Evolutionary conservation across 495 filamentous ascomycete genomes (phyloP), one percentile per base, ranked within the genome.

Genomic region (Oidiodendron maius): DNA sequence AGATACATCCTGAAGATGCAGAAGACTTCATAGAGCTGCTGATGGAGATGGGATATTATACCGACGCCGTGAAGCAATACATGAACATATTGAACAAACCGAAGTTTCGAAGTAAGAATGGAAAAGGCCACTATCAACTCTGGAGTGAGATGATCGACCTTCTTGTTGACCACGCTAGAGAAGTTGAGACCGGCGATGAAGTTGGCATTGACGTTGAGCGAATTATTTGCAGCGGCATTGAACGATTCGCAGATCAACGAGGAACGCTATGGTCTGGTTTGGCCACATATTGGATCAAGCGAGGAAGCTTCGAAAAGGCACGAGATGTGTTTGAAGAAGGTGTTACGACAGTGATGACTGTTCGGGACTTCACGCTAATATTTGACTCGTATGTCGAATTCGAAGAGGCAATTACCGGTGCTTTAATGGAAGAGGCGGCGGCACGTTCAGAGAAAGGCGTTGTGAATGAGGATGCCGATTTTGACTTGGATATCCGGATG

Each of bases 91-190:
- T 99, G 54, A 89, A 97, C 70, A 93, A 97, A 58, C 82, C 86
- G 13, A 81, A 82, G 12, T 97, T 97, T 67, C 80, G 82, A 57
- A 96, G 91, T 62, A 96, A 95, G 69, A 78, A 91, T 44, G 85
- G 86, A 25, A 96, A 96, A 64, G 90, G 94, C 13, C 87, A 90
- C 53, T 97, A 96, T 62, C 89, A 97, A 64, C 71, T 97, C 35
- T 97, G 94, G 94, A 93, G 85, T 44, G 94, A 97, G 65, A 93
- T 97, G 86, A 85, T 96, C n/a, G 91, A 97, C 57, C 61, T 97
- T 51, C 66, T 97, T n/a, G 93, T 99, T 24, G 85, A 83, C 18
- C 89, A 91, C 58, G 94, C 91, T 20, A 85, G 82, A 57, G 76
- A 93, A 32, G 83, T 99, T 44, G 80, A 91, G 54, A 89, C 86